Evolutionary conservation across 441 rosid genomes (phyloP).

Genomic region (Cnidoscolus chayamansa): DNA sequence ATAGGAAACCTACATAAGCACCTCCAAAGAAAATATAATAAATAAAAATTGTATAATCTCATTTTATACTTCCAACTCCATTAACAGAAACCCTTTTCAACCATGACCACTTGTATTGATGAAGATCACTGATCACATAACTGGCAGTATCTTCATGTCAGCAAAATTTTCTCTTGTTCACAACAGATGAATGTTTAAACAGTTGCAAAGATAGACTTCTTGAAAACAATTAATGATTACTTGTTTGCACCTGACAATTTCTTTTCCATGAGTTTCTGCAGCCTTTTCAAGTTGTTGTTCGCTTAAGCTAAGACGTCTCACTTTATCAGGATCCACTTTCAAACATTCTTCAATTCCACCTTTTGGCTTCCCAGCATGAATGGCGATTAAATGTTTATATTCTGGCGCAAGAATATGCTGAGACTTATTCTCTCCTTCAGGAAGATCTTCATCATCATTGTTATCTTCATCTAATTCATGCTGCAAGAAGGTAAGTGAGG

Average conservation of each 20-base stretch:
- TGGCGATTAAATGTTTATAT: conserved; percentile 73
- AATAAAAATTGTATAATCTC: neutral
- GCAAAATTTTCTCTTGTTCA: neutral
- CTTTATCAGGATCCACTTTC: conserved; percentile 60
- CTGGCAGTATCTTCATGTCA: neutral
- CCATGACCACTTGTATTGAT: neutral
- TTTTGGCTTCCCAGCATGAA: conserved; percentile 87
- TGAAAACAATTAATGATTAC: neutral
- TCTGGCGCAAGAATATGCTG: conserved; percentile 42
- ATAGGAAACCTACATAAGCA: conserved; percentile 6
- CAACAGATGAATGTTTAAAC: neutral
- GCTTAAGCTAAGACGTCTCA: conserved; percentile 81
- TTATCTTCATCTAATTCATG: conserved; percentile 39
- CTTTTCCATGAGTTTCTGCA: conserved; percentile 49
- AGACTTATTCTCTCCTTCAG: conserved; percentile 41
- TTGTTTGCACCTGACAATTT: conserved; percentile 60
- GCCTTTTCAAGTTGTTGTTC: conserved; percentile 81
- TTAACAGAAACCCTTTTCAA: neutral
- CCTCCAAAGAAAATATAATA: neutral
- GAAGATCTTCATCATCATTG: conserved; percentile 38
- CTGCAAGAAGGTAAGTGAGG: conserved; percentile 35
- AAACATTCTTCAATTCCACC: conserved; percentile 67
- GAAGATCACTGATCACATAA: neutral
- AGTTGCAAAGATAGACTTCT: neutral
- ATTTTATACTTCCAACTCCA: neutral